Evolutionary conservation across 768 basidiomycete species (phyloP).

Genomic region (Kwoniella sp.): DNA sequence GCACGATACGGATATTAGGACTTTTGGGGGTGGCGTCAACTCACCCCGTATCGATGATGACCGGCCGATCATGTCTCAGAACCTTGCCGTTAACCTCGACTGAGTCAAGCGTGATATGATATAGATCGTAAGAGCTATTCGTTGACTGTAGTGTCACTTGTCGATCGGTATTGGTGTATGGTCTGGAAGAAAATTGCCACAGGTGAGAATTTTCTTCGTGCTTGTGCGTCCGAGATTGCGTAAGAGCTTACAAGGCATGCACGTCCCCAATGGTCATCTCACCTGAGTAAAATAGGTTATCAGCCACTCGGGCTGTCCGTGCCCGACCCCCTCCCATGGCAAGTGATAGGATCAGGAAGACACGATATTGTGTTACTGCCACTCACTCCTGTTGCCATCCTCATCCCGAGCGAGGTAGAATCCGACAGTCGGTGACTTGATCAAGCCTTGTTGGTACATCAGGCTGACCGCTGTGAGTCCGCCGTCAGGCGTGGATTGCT

Average conservation of each 20-base stretch:
- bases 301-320: too few species aligned
- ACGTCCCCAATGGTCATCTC: slow-evolving; percentile 18
- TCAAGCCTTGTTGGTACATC: slow-evolving; percentile 12
- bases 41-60: slow-evolving; percentile 17
- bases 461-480: slow-evolving; percentile 8
- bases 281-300: not conserved
- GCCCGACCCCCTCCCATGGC: too few species aligned
- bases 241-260: slow-evolving; percentile 3
- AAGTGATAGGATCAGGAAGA: too few species aligned
- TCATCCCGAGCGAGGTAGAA: slow-evolving; percentile 12
- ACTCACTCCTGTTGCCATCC: slow-evolving; percentile 11
- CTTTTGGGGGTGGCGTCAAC: not conserved
- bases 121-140: slow-evolving; percentile 7
- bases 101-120: slow-evolving; percentile 12
- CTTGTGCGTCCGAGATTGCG: not conserved
- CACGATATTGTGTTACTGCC: not conserved
- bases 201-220: not conserved
- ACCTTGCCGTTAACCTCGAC: not conserved
- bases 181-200: not conserved
- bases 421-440: slow-evolving; percentile 10
- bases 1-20: too few species aligned
- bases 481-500: not conserved
- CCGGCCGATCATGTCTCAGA: not conserved
- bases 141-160: slow-evolving; percentile 14
- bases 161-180: slow-evolving; percentile 12